phyloP scores from a whole-genome alignment of 441 rosid genomes.

The Oxalis stricta region DNA sequence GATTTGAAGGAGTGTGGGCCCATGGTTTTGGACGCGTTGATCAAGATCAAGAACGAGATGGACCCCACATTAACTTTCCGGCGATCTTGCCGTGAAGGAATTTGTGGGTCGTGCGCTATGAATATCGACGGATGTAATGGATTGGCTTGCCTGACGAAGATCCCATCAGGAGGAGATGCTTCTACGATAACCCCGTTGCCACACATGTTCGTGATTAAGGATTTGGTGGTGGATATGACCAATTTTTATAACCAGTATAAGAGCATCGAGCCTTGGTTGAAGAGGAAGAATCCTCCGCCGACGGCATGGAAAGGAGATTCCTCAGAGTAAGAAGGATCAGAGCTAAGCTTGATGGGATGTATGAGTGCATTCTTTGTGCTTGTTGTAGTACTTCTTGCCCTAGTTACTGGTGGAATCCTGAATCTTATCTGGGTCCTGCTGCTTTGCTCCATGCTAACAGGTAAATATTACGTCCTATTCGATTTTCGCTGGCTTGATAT shows the following conservation, averaged over 20 bases:
- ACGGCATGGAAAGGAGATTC: constrained; percentile 66
- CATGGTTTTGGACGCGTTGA: constrained; percentile 88
- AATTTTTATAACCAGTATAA: constrained; percentile 90
- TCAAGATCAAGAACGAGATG: constrained; percentile 93
- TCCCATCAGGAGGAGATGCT: constrained; percentile 22
- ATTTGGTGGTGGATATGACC: constrained; percentile 90
- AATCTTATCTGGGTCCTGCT: constrained; percentile 86
- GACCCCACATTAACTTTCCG: constrained; percentile 90
- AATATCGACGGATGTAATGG: constrained; percentile 93
- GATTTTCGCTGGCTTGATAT: background rate
- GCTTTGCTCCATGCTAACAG: constrained; percentile 92
- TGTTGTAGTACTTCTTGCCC: constrained; percentile 95
- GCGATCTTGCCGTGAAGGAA: constrained; percentile 93
- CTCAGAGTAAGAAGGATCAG: constrained; percentile 83
- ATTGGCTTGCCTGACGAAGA: constrained; percentile 83
- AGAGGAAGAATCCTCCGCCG: constrained; percentile 70
- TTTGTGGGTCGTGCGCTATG: constrained; percentile 94
- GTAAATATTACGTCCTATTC: constrained; percentile 14
- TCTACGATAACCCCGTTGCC: constrained; percentile 71
- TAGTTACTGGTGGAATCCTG: constrained; percentile 99
- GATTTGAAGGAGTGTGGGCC: constrained; percentile 84
- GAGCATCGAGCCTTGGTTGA: constrained; percentile 98
- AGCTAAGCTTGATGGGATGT: constrained; percentile 91
- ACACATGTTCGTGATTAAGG: constrained; percentile 93
- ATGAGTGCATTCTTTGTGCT: constrained; percentile 86